These are phyloP conservation scores for Tulasnella sp. DNA, from an alignment of 768 basidiomycete genomes.

Conservation along the genomic window DNA sequence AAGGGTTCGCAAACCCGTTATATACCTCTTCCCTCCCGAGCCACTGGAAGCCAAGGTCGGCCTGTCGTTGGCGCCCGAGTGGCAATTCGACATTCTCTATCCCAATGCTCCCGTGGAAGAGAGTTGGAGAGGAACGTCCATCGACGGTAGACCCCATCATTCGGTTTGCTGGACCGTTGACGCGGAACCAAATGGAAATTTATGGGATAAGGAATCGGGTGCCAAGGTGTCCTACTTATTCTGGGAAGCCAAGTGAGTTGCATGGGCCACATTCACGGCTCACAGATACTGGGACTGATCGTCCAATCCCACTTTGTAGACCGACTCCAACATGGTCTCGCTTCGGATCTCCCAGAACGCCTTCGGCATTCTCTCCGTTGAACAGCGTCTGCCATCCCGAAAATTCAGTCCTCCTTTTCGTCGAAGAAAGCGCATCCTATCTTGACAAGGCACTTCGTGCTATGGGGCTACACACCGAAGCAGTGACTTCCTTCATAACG, in stretches of 20 bases:
- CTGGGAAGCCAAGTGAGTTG: constrained; percentile 5
- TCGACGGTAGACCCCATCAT: neutral
- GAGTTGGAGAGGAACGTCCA: neutral
- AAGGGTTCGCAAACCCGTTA: constrained; percentile 4
- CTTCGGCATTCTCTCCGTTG: neutral
- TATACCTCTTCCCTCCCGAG: constrained; percentile 1
- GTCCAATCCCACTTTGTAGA: neutral
- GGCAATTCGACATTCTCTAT: neutral
- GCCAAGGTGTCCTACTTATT: neutral
- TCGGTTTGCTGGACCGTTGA: neutral
- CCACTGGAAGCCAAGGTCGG: neutral
- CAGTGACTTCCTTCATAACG: constrained; percentile 9
- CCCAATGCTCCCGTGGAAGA: neutral
- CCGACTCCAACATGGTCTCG: neutral
- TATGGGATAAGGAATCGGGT: neutral
- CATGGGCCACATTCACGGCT: neutral
- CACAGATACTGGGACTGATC: neutral
- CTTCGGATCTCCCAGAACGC: neutral
- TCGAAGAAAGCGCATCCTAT: neutral
- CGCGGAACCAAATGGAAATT: neutral
- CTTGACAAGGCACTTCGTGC: neutral
- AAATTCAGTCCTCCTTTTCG: neutral
- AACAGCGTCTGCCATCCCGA: neutral
- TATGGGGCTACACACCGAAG: neutral
- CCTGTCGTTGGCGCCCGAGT: neutral